These are phyloP conservation scores for Tubosaeta sp. DNA, from an alignment of 768 basidiomycete species.

Conservation along the genomic window DNA sequence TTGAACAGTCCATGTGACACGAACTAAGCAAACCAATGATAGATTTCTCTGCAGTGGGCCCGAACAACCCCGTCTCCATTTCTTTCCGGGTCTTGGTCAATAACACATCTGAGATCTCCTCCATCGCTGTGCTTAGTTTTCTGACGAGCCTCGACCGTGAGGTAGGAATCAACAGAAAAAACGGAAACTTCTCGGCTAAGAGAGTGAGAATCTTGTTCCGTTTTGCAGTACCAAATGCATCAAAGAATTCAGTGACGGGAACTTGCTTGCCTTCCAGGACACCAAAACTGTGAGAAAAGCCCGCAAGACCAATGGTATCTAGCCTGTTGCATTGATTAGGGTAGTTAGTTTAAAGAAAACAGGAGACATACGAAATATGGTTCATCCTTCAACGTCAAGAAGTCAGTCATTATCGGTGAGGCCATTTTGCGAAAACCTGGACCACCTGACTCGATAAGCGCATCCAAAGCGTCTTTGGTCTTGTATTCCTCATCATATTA, in stretches of 20 bases:
- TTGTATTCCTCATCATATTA: no score
- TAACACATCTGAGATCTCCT: constrained; percentile 37
- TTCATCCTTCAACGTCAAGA: constrained; percentile 26
- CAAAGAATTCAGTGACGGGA: no score
- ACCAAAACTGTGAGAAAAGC: constrained; percentile 56
- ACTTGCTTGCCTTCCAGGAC: constrained; percentile 45
- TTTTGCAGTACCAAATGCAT: no score
- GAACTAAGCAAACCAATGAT: constrained; percentile 24
- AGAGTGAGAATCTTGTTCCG: no score
- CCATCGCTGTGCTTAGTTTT: constrained; percentile 33
- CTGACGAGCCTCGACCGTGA: constrained; percentile 27
- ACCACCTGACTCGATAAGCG: constrained; percentile 11
- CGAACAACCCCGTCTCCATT: constrained; percentile 21
- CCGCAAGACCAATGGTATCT: constrained; percentile 55
- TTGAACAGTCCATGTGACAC: no score
- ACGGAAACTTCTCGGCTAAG: no score
- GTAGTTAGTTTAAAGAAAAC: no score
- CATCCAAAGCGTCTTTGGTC: constrained; percentile 30
- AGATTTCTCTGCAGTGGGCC: constrained; percentile 22
- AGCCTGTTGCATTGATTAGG: no score
- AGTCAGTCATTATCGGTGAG: constrained; percentile 33
- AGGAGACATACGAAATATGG: constrained; percentile 25
- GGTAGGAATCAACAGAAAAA: no score
- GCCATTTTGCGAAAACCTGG: constrained; percentile 11
- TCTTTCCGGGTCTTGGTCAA: constrained; percentile 35